These are phyloP conservation scores for Agrocybe chaxingu DNA, from an alignment of 768 basidiomycete species.

Conservation along the genomic window DNA sequence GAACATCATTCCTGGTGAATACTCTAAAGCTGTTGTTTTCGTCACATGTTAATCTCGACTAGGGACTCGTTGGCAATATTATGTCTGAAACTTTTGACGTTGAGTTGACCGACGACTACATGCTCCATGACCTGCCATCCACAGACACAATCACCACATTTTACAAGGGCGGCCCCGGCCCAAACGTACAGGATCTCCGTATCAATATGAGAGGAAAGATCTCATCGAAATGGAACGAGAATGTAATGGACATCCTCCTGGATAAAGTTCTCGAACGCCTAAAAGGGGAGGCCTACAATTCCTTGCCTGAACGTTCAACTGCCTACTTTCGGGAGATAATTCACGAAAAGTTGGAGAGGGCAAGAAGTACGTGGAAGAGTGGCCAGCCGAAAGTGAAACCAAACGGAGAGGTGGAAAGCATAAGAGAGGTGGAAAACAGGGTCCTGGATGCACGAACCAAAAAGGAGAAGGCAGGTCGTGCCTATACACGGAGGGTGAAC, in stretches of 20 bases:
- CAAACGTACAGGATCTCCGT: conserved; percentile 3
- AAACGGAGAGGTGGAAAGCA: conserved; percentile 8
- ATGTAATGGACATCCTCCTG: conserved; percentile 7
- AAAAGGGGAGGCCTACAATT: no score
- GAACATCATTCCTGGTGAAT: no score
- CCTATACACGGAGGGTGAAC: no score
- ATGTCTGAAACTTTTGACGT: no score
- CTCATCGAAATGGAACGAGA: conserved; percentile 8
- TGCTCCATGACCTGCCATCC: no score
- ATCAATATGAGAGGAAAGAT: conserved; percentile 12
- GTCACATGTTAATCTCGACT: no score
- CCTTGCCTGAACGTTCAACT: conserved; percentile 4
- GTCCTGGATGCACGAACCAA: conserved; percentile 2
- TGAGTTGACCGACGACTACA: no score
- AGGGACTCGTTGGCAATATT: no score
- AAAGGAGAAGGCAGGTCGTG: neutral
- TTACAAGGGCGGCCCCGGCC: conserved; percentile 2
- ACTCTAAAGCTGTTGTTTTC: no score
- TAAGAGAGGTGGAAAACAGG: conserved; percentile 7
- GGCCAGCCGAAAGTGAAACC: conserved; percentile 10
- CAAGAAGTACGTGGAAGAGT: conserved; percentile 7
- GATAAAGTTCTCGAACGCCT: neutral
- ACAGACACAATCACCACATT: no score
- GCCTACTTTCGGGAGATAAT: conserved; percentile 8
- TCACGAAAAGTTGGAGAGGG: conserved; percentile 3